Evolutionary conservation across 345 rosid species (phyloP).

Genomic region (Pistacia atlantica): DNA sequence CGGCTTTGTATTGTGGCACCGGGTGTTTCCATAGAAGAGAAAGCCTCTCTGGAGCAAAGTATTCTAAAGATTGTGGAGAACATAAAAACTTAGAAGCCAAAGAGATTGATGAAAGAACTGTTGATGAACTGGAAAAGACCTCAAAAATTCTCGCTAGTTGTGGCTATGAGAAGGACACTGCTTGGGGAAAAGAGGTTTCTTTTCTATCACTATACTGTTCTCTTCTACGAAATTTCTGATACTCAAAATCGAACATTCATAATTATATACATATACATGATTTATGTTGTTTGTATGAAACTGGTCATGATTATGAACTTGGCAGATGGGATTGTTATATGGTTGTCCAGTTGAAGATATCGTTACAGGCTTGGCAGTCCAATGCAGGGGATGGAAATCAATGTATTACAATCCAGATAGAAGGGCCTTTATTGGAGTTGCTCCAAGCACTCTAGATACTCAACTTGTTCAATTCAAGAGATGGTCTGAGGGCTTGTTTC

Average conservation of each 20-base stretch:
- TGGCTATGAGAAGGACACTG: conserved; percentile 33
- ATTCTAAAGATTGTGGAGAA: conserved; percentile 8
- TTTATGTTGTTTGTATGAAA: background rate
- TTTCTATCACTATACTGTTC: background rate
- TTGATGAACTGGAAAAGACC: conserved; percentile 32
- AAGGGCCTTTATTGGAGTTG: conserved; percentile 38
- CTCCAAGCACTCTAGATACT: conserved; percentile 31
- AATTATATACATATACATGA: too few relatives aligned
- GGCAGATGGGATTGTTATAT: conserved; percentile 48
- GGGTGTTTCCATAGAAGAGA: conserved; percentile 41
- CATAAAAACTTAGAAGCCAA: background rate
- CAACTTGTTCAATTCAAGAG: conserved; percentile 37
- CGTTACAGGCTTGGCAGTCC: conserved; percentile 36
- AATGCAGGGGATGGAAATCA: conserved; percentile 47
- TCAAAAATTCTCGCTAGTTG: conserved; percentile 38
- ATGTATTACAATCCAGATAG: conserved; percentile 29
- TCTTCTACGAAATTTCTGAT: too few relatives aligned
- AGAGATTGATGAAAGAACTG: conserved; percentile 17
- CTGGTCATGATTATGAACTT: background rate
- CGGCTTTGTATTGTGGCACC: conserved; percentile 36
- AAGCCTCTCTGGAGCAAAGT: conserved; percentile 36
- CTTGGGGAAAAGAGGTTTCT: conserved; percentile 57
- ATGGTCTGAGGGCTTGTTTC: conserved; percentile 48
- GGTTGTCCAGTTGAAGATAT: conserved; percentile 43
- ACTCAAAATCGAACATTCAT: too few relatives aligned